Base-by-base conservation (phyloP, 2,329 filamentous ascomycete genomes). In the Cytospora schulzeri region DNA sequence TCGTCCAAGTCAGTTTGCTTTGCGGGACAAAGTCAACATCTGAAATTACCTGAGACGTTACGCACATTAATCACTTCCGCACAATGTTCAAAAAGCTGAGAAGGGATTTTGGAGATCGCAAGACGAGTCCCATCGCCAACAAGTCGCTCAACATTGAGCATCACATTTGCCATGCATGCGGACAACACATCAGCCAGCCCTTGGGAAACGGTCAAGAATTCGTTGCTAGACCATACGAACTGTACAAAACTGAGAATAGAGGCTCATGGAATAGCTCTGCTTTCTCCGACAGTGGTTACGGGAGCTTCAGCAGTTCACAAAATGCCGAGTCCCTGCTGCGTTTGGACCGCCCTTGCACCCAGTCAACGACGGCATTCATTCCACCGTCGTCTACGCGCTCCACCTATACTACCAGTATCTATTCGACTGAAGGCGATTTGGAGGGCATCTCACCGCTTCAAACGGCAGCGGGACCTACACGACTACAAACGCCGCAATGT, bases 251-350 rank as follows among this genome's bases (percentile, higher is more conserved):
- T 22, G 24, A n/a, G 3, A 41, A 56, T n/a, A 52, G 62, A 9
- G n/a, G 9, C 28, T 62, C 65, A 15, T 64, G 65, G 61, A 45
- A 57, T 26, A 48, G 52, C 17, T 64, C 62, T 14, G 33, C 29
- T 24, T 38, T 54, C 24, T 64, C 65, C 29, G 65, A 66, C 62
- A 66, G 65, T 48, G 65, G 65, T 12, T 66, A 66, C 31, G 65
- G 38, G 9, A 64, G 62, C 41, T 12, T 60, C 29, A 33, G 26
- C 14, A 53, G 52, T 19, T 64, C 62, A 0, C 28, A 35, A 22
- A 52, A 35, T 3, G 61, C 45, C 3, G 35, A 53, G 15, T 26
- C 53, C 1, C 61, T 22, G 6, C 14, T 55, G 28, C 52, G 55
- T 14, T 33, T 35, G 4, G 26, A 35, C 35, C 51, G 17, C 3